Percentiles rank a stretch among this genome's conserved stretches.
Conservation (phyloP, 1,284 basidiomycete species). For the Mixia osmundae region DNA sequence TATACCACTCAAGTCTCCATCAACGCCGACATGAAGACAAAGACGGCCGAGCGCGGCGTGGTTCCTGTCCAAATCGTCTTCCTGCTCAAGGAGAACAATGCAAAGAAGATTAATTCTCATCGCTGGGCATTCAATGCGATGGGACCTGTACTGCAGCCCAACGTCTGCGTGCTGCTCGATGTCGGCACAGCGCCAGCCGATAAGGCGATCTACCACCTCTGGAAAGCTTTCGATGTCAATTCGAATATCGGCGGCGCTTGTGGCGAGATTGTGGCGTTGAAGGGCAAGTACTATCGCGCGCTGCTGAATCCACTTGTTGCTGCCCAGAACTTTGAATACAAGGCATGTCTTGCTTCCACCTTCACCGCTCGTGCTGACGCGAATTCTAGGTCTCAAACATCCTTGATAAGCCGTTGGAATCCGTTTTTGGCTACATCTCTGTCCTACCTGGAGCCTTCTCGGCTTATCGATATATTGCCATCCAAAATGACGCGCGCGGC, state of each 20-base stretch:
- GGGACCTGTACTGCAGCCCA: conserved; percentile 34
- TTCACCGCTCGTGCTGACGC: not conserved
- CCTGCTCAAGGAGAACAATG: conserved; percentile 67
- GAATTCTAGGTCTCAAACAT: conserved; percentile 29
- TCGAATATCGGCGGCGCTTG: conserved; percentile 82
- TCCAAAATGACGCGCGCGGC: conserved; percentile 68
- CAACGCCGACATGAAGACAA: conserved; percentile 21
- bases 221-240: conserved; percentile 53
- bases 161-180: conserved; percentile 70
- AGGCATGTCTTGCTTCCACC: not conserved
- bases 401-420: conserved; percentile 82
- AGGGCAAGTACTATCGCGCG: conserved; percentile 55
- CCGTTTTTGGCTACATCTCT: conserved; percentile 58
- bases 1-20: conserved; percentile 15
- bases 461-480: conserved; percentile 48
- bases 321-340: conserved; percentile 44
- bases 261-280: conserved; percentile 81
- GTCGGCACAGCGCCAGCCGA: conserved; percentile 72
- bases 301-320: conserved; percentile 36
- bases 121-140: conserved; percentile 93
- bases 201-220: conserved; percentile 50
- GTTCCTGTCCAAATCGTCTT: conserved; percentile 81
- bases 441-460: conserved; percentile 67
- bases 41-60: conserved; percentile 27
- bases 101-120: conserved; percentile 57